Evolutionary conservation across 352 stramenopile genomes (phyloP).

Genomic region (Saprolegnia parasitica): DNA sequence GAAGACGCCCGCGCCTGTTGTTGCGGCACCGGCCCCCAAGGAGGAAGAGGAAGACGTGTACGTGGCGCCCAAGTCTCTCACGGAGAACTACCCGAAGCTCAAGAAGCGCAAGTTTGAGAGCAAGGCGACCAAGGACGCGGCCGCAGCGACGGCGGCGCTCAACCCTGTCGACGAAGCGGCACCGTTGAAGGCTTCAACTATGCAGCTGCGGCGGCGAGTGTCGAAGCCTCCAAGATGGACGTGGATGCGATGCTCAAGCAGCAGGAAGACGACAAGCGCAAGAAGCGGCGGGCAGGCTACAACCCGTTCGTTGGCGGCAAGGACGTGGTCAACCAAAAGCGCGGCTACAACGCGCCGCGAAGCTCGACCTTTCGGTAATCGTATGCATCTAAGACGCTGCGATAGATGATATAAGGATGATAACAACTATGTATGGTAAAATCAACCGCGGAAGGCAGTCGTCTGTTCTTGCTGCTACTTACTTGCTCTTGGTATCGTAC

Average conservation of each 20-base stretch:
- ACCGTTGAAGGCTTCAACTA: slow-evolving; percentile 54
- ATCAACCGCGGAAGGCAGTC: background rate
- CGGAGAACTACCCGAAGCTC: slow-evolving; percentile 67
- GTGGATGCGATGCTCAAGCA: slow-evolving; percentile 35
- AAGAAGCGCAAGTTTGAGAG: slow-evolving; percentile 55
- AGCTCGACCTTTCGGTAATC: slow-evolving; percentile 80
- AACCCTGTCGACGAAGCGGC: slow-evolving; percentile 37
- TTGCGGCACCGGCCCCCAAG: slow-evolving; percentile 22
- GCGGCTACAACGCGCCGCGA: slow-evolving; percentile 77
- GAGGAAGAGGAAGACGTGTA: slow-evolving; percentile 20
- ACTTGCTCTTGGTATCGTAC: background rate
- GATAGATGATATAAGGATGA: background rate
- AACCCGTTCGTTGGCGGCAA: slow-evolving; percentile 61
- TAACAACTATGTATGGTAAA: slow-evolving; percentile 17
- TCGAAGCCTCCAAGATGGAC: slow-evolving; percentile 46
- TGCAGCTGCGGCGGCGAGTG: slow-evolving; percentile 40
- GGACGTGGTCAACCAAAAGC: slow-evolving; percentile 41
- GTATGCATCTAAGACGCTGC: background rate
- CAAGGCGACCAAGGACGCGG: slow-evolving; percentile 28
- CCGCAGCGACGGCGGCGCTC: slow-evolving; percentile 28
- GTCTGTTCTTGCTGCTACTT: background rate
- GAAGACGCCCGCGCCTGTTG: background rate
- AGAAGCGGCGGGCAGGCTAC: slow-evolving; percentile 45
- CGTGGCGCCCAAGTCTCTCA: slow-evolving; percentile 57
- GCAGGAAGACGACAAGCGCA: slow-evolving; percentile 32